phyloP scores from a whole-genome alignment of 164 flowering plant genomes.

The Vitis cinerea region DNA sequence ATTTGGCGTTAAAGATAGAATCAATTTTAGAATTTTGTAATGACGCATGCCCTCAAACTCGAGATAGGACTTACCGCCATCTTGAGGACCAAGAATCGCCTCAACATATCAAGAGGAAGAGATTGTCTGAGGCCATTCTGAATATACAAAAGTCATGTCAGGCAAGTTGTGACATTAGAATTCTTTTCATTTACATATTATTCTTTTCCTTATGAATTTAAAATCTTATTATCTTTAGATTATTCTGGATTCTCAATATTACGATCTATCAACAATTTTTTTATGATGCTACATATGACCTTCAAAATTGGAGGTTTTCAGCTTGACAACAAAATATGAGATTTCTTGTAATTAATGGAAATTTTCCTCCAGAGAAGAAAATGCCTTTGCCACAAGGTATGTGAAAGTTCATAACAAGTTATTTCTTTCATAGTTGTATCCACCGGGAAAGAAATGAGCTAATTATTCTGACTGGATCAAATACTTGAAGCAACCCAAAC shows the following conservation, averaged over 20 bases:
- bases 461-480: too few species aligned
- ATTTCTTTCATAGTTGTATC: too few species aligned
- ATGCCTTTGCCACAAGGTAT: too few species aligned
- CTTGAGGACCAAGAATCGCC: constrained; percentile 19
- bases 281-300: too few species aligned
- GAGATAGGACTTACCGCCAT: constrained; percentile 10
- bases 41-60: constrained; percentile 14
- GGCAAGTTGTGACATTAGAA: constrained; percentile 23
- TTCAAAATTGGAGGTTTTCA: too few species aligned
- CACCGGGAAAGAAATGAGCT: too few species aligned
- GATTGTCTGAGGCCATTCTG: constrained; percentile 39
- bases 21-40: constrained; percentile 42
- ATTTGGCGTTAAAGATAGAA: constrained; percentile 39
- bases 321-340: too few species aligned
- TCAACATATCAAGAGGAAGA: constrained; percentile 31
- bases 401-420: too few species aligned
- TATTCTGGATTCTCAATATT: background rate
- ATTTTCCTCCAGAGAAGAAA: too few species aligned
- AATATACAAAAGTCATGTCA: constrained; percentile 37
- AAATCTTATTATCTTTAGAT: background rate
- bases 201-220: background rate
- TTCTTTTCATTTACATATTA: background rate
- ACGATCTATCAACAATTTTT: too few species aligned
- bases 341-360: too few species aligned
- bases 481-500: too few species aligned